Evolutionary conservation across 495 filamentous ascomycete species (phyloP).

Genomic region (Penicillium angulare): DNA sequence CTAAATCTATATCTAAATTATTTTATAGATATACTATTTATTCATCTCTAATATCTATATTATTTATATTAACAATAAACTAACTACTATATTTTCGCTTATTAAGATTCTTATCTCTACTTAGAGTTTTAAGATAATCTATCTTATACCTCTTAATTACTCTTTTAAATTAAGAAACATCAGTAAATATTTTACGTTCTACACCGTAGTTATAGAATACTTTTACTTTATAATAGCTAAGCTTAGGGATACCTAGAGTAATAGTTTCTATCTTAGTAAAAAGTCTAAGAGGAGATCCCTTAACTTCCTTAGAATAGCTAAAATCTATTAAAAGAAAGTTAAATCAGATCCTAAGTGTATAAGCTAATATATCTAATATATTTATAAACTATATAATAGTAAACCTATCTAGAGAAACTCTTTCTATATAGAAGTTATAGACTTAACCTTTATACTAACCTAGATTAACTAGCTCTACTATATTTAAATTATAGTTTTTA

Average conservation of each 20-base stretch:
- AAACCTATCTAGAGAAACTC: slow-evolving; percentile 87
- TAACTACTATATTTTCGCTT: background rate
- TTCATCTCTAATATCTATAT: no score
- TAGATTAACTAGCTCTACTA: slow-evolving; percentile 84
- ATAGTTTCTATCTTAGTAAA: slow-evolving; percentile 83
- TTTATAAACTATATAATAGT: slow-evolving; percentile 82
- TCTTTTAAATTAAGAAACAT: slow-evolving; percentile 90
- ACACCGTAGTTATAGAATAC: slow-evolving; percentile 96
- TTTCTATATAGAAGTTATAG: slow-evolving; percentile 63
- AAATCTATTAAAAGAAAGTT: slow-evolving; percentile 99
- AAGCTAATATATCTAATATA: slow-evolving; percentile 58
- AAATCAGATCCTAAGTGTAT: slow-evolving; percentile 84
- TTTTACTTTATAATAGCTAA: slow-evolving; percentile 94
- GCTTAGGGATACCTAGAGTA: slow-evolving; percentile 55
- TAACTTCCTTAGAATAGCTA: slow-evolving; percentile 96
- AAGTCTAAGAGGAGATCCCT: slow-evolving; percentile 88
- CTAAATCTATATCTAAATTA: background rate
- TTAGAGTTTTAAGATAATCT: background rate
- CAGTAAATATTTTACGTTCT: slow-evolving; percentile 91
- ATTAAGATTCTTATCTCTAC: background rate
- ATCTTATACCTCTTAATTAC: slow-evolving; percentile 86
- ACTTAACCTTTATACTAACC: slow-evolving; percentile 53
- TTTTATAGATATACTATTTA: background rate
- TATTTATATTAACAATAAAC: no score
- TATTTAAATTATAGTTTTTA: slow-evolving; percentile 85